Conservation (phyloP, 2,329 filamentous ascomycete genomes). For the Colletotrichum aenigma region DNA sequence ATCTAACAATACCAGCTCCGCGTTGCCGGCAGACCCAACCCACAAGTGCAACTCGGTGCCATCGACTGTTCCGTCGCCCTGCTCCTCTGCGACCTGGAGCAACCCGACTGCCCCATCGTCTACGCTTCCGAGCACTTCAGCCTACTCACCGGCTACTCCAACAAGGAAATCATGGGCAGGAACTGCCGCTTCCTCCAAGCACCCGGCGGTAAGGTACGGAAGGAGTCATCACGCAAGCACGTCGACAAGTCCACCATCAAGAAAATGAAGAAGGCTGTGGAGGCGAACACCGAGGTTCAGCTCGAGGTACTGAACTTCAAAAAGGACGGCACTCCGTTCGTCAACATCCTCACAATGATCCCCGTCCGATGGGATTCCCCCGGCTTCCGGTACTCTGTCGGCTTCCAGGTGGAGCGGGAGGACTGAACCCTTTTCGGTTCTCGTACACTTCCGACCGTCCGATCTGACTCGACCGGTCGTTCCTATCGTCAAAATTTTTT, state of each 20-base stretch:
- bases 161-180: conserved; percentile 73
- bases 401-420: conserved; percentile 76
- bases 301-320: conserved; percentile 76
- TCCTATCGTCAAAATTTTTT: not conserved
- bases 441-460: not conserved
- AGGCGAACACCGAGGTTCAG: conserved; percentile 50
- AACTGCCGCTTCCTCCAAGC: conserved; percentile 88
- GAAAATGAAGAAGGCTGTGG: conserved; percentile 52
- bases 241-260: conserved; percentile 69
- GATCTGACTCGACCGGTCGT: not conserved
- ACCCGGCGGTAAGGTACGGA: conserved; percentile 68
- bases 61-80: conserved; percentile 87
- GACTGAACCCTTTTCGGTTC: conserved; percentile 10
- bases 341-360: conserved; percentile 85
- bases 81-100: conserved; percentile 78
- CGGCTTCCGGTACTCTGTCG: conserved; percentile 75
- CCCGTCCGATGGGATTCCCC: conserved; percentile 72
- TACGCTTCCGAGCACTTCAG: conserved; percentile 85
- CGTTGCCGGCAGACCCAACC: conserved; percentile 72
- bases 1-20: conserved; percentile 46
- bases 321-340: conserved; percentile 79
- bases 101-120: conserved; percentile 78
- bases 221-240: conserved; percentile 65
- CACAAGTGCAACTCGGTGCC: conserved; percentile 78
- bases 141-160: conserved; percentile 78